A percentile compares a stretch with the other conserved stretches of the same genome.
These are phyloP conservation scores for Boletus rubroflammeus DNA, from an alignment of 768 basidiomycete species.

Conservation along the genomic window DNA sequence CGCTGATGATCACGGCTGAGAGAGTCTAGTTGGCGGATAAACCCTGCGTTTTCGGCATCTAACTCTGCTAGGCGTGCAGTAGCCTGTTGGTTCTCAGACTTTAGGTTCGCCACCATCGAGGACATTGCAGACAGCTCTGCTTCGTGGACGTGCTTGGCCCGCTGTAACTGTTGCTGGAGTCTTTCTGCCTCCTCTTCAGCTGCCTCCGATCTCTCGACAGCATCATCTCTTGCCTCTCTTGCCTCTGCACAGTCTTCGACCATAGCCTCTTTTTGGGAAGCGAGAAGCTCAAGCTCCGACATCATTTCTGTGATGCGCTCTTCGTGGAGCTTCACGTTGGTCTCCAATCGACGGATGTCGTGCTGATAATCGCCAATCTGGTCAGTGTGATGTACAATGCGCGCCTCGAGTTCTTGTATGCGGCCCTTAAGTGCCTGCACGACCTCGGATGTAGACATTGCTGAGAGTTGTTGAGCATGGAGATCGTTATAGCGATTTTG, in stretches of 20 bases:
- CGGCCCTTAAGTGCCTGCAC: slow-evolving; percentile 56
- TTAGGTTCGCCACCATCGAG: slow-evolving; percentile 37
- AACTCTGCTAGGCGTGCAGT: slow-evolving; percentile 13
- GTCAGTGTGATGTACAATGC: slow-evolving; percentile 63
- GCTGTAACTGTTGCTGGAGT: slow-evolving; percentile 29
- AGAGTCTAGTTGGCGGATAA: slow-evolving; percentile 14
- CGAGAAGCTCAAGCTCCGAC: slow-evolving; percentile 60
- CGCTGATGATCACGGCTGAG: slow-evolving; percentile 8
- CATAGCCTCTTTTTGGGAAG: slow-evolving; percentile 72
- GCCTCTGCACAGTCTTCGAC: slow-evolving; percentile 82
- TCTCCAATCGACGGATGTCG: slow-evolving; percentile 72
- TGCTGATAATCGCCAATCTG: slow-evolving; percentile 78
- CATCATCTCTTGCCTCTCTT: slow-evolving; percentile 66
- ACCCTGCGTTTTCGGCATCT: slow-evolving; percentile 13
- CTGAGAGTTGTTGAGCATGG: slow-evolving; percentile 63
- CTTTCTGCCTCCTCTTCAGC: slow-evolving; percentile 60
- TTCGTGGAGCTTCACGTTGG: slow-evolving; percentile 70
- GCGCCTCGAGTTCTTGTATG: slow-evolving; percentile 64
- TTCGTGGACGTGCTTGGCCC: slow-evolving; percentile 27
- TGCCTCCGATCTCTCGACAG: slow-evolving; percentile 51
- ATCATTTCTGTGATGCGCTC: slow-evolving; percentile 71
- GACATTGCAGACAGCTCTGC: slow-evolving; percentile 37
- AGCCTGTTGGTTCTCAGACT: slow-evolving; percentile 30
- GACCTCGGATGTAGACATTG: slow-evolving; percentile 56
- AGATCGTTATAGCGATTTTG: slow-evolving; percentile 60